Evolutionary conservation across 208 protist genomes (phyloP).

Genomic region (Borovskyia barvae): DNA sequence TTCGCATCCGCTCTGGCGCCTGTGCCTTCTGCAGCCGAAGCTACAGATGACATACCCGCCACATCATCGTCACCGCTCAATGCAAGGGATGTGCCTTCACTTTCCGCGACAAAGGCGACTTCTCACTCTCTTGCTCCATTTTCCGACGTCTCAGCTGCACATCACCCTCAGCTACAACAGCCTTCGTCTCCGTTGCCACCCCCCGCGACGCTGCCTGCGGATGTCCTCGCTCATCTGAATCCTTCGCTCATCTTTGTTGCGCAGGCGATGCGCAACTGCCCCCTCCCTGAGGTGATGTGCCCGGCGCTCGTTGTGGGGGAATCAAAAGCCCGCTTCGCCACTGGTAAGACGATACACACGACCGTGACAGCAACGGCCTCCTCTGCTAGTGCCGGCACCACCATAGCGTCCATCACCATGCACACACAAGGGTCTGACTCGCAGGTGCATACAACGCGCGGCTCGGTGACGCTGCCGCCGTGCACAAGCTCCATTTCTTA

Average conservation of each 20-base stretch:
- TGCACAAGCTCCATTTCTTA: no score
- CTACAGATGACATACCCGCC: no score
- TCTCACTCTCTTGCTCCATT: no score
- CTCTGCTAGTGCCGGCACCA: not conserved
- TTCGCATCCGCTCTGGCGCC: no score
- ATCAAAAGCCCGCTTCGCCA: not conserved
- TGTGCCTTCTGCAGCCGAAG: no score
- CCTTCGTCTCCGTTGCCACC: no score
- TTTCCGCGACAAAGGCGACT: no score
- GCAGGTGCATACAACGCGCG: not conserved
- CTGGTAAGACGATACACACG: not conserved
- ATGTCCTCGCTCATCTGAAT: constrained; percentile 16
- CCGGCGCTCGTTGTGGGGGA: constrained; percentile 16
- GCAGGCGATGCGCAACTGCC: constrained; percentile 10
- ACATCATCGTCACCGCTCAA: no score
- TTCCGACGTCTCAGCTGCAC: no score
- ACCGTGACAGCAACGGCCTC: not conserved
- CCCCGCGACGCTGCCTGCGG: constrained; percentile 4
- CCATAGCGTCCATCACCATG: not conserved
- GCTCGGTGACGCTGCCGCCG: not conserved
- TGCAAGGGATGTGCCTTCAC: no score
- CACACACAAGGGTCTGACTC: not conserved
- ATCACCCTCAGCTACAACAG: no score
- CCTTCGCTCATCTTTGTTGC: constrained; percentile 21
- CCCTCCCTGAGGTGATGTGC: constrained; percentile 23